Percentiles rank a stretch among this genome's conserved stretches.
Conservation (phyloP, 2,329 filamentous ascomycete species). For the Neurospora crassa region DNA sequence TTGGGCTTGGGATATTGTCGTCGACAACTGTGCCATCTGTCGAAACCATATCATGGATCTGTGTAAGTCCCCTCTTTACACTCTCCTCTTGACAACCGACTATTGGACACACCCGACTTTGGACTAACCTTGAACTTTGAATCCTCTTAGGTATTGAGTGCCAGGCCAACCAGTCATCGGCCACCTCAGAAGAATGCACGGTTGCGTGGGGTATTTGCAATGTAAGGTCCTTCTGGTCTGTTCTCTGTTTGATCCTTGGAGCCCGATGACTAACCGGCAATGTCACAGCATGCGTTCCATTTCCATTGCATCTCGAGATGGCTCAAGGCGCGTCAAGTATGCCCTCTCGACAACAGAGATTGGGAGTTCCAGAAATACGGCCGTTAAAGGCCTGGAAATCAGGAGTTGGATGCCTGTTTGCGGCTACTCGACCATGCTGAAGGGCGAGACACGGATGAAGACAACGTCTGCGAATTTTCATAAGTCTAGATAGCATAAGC, state of each 20-base stretch:
- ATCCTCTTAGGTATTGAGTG: slow-evolving; percentile 75
- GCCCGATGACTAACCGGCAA: slow-evolving; percentile 8
- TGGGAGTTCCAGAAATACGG: slow-evolving; percentile 99
- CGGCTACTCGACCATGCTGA: not conserved
- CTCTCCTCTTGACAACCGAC: not conserved
- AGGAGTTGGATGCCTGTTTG: not conserved
- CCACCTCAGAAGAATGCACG: slow-evolving; percentile 95
- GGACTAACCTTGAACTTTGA: slow-evolving; percentile 4
- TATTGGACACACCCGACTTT: not conserved
- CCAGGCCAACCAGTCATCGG: slow-evolving; percentile 95
- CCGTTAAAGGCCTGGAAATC: slow-evolving; percentile 30
- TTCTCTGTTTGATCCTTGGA: slow-evolving; percentile 14
- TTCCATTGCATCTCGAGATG: slow-evolving; percentile 99
- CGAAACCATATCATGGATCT: slow-evolving; percentile 99
- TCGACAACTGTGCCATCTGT: slow-evolving; percentile 99
- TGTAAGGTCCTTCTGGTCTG: slow-evolving; percentile 51
- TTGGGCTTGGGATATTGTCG: slow-evolving; percentile 99
- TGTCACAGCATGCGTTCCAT: slow-evolving; percentile 84
- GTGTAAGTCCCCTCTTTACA: slow-evolving; percentile 44
- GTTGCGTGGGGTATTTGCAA: slow-evolving; percentile 99
- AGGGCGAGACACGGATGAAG: not conserved
- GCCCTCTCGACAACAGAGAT: slow-evolving; percentile 92
- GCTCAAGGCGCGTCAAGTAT: slow-evolving; percentile 98
- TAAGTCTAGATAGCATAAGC: not conserved
- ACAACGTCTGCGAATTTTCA: not conserved